phyloP scores from a whole-genome alignment of 2,329 filamentous ascomycete genomes.

The Venturia carpophila region DNA sequence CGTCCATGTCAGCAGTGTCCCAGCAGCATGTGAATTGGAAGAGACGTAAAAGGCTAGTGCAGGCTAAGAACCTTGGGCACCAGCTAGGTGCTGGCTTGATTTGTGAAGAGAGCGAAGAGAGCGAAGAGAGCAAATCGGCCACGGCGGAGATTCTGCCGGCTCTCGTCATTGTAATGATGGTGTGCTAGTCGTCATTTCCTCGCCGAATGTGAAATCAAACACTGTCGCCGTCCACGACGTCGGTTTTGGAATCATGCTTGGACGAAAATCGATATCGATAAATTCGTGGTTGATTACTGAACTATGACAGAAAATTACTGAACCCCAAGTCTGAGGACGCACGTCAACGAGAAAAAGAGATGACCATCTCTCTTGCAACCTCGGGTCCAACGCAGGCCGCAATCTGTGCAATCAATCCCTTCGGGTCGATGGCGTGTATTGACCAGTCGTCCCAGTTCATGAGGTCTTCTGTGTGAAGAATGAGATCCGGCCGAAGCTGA shows the following conservation, averaged over 20 bases:
- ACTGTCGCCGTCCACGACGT: neutral
- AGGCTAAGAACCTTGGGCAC: neutral
- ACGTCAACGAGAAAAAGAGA: constrained; percentile 5
- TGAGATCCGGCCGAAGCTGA: neutral
- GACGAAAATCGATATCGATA: neutral
- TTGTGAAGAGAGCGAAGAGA: neutral
- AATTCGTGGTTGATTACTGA: neutral
- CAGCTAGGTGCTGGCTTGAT: neutral
- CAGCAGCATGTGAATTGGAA: neutral
- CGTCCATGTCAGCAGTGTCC: neutral
- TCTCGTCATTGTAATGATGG: neutral
- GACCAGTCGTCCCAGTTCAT: constrained; percentile 47
- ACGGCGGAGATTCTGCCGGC: neutral
- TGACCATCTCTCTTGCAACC: constrained; percentile 47
- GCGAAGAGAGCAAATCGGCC: neutral
- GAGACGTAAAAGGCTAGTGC: neutral
- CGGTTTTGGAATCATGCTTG: neutral
- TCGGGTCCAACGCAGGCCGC: constrained; percentile 58
- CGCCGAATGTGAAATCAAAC: neutral
- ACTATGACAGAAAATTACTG: neutral
- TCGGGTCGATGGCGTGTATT: constrained; percentile 1
- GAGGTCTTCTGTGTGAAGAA: constrained; percentile 36
- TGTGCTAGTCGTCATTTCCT: neutral
- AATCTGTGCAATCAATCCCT: constrained; percentile 55
- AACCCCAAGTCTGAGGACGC: neutral